phyloP scores from a whole-genome alignment of 768 basidiomycete species.

The Pholiota conissans region DNA sequence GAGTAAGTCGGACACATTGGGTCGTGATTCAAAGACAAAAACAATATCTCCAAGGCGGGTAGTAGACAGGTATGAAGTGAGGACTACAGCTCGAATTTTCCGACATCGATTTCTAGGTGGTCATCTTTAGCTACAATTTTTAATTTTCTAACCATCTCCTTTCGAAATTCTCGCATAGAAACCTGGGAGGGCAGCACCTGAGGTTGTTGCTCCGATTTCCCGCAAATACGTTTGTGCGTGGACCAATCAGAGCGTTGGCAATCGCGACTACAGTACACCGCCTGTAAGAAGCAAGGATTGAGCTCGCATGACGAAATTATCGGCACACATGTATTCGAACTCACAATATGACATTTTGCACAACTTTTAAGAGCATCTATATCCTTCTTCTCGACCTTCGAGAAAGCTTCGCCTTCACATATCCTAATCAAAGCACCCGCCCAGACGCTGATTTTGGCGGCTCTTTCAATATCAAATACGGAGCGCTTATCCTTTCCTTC shows the following conservation, averaged over 20 bases:
- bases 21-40: too few relatives aligned
- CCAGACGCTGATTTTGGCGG: background rate
- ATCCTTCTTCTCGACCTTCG: background rate
- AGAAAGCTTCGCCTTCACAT: background rate
- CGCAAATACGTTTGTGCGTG: background rate
- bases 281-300: background rate
- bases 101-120: too few relatives aligned
- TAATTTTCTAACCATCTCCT: background rate
- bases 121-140: too few relatives aligned
- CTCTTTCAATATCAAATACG: background rate
- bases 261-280: background rate
- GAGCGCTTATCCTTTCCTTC: background rate
- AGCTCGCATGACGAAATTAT: too few relatives aligned
- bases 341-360: background rate
- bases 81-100: too few relatives aligned
- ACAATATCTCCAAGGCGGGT: too few relatives aligned
- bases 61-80: too few relatives aligned
- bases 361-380: background rate
- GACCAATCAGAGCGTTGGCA: background rate
- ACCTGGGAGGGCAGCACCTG: background rate
- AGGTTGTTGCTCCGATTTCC: background rate
- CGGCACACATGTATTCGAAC: too few relatives aligned
- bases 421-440: background rate
- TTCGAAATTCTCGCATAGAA: background rate
- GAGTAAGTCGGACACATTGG: too few relatives aligned